A percentile compares a stretch with the other conserved stretches of the same genome.
phyloP scores from a whole-genome alignment of 2,329 filamentous ascomycete genomes.

The Fusarium udum region DNA sequence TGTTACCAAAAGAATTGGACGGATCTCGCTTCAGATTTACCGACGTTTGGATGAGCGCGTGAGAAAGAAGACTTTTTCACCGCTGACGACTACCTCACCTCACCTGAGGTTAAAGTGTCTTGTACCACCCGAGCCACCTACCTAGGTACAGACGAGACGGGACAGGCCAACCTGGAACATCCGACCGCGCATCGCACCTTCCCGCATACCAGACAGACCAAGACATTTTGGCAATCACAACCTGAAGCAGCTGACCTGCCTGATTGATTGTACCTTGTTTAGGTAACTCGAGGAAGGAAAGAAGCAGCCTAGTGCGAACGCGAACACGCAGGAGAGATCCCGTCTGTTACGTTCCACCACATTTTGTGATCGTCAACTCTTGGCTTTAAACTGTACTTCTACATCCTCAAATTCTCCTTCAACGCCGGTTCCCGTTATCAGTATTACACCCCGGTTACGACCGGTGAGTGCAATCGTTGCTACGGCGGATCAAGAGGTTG shows the following conservation, averaged over 20 bases:
- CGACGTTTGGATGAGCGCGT: neutral
- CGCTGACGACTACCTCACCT: conserved; percentile 9
- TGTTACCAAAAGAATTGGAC: conserved; percentile 1
- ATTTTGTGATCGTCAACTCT: conserved; percentile 31
- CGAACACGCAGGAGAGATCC: conserved; percentile 24
- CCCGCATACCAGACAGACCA: conserved; percentile 10
- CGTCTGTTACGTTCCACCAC: conserved; percentile 34
- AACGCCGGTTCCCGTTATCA: conserved; percentile 24
- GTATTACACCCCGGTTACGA: conserved; percentile 18
- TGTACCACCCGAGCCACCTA: neutral
- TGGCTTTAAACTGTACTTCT: conserved; percentile 11
- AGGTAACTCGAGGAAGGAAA: conserved; percentile 16
- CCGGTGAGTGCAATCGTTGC: conserved; percentile 19
- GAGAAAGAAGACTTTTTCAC: conserved; percentile 13
- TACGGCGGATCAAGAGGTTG: neutral
- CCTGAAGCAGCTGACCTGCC: conserved; percentile 3
- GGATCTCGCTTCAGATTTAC: neutral
- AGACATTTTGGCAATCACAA: conserved; percentile 1
- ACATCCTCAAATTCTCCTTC: conserved; percentile 21
- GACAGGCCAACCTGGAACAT: conserved; percentile 2
- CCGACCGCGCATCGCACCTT: conserved; percentile 19
- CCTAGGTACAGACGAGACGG: neutral
- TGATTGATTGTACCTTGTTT: neutral
- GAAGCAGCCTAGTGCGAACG: conserved; percentile 15
- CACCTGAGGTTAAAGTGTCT: conserved; percentile 2